phyloP scores from a whole-genome alignment of 164 flowering plant genomes.

The Annona squamosa region DNA sequence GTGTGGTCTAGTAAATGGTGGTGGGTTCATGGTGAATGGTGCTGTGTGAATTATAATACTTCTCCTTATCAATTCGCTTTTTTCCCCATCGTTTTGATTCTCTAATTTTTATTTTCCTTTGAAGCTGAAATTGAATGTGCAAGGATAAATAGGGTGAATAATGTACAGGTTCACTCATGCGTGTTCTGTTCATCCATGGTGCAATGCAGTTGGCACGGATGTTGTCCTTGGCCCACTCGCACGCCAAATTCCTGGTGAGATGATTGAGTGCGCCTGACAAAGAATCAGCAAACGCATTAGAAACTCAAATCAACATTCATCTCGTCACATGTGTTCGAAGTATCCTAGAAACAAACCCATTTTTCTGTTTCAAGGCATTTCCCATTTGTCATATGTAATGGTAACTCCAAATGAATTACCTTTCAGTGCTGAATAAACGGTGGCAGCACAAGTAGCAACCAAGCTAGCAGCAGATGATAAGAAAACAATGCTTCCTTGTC shows the following conservation, averaged over 20 bases:
- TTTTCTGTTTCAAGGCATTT: not conserved
- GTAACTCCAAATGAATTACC: slow-evolving; percentile 15
- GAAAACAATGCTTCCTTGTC: slow-evolving; percentile 40
- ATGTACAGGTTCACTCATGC: slow-evolving; percentile 20
- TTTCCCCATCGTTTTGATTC: no score
- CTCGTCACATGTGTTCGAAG: not conserved
- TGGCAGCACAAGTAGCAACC: slow-evolving; percentile 9
- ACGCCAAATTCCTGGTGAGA: slow-evolving; percentile 27
- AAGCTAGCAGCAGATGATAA: slow-evolving; percentile 34
- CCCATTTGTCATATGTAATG: not conserved
- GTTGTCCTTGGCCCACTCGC: slow-evolving; percentile 36
- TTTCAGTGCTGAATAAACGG: slow-evolving; percentile 34
- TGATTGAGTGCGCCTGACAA: slow-evolving; percentile 29
- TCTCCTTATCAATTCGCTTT: no score
- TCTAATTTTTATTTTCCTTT: no score
- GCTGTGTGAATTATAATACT: no score
- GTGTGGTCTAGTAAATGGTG: no score
- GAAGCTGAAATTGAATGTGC: no score
- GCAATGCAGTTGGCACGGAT: slow-evolving; percentile 29
- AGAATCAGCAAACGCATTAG: not conserved
- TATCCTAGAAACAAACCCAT: not conserved
- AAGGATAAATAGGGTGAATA: not conserved
- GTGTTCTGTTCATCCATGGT: slow-evolving; percentile 23
- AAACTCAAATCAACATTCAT: not conserved
- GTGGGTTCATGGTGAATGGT: no score